Evolutionary conservation across 108 stramenopile genomes (phyloP).

Genomic region (Seminavis robusta): DNA sequence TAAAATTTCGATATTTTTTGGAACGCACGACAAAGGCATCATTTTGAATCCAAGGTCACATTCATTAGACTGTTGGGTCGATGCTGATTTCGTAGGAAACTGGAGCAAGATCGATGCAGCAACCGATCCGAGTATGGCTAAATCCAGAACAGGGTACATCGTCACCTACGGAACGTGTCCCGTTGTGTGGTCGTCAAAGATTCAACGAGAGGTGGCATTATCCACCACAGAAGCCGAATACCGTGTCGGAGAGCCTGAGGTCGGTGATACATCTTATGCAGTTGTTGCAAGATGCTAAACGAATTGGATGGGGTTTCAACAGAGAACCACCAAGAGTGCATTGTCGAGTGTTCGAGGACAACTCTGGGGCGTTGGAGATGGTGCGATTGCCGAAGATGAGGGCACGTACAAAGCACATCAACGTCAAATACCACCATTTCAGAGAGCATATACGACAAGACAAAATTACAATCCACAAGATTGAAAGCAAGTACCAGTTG

Average conservation of each 20-base stretch:
- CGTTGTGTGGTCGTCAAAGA: conserved; percentile 7
- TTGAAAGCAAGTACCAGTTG: conserved; percentile 19
- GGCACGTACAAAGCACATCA: conserved; percentile 33
- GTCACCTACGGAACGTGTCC: conserved; percentile 10
- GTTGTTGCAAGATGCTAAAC: conserved; percentile 18
- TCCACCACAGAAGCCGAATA: conserved; percentile 35
- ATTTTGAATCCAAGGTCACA: conserved; percentile 8
- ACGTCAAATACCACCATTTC: conserved; percentile 22
- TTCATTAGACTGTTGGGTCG: conserved; percentile 34
- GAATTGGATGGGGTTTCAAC: neutral
- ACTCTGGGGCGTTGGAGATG: conserved; percentile 22
- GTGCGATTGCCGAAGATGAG: conserved; percentile 17
- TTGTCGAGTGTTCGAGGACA: conserved; percentile 27
- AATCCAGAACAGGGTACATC: conserved; percentile 11
- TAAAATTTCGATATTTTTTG: too few relatives aligned
- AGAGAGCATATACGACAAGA: neutral
- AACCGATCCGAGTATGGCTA: conserved; percentile 3
- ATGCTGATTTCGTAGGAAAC: conserved; percentile 23
- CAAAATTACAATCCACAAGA: conserved; percentile 9
- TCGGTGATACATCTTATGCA: conserved; percentile 24
- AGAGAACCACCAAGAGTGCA: conserved; percentile 1
- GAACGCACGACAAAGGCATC: conserved; percentile 24
- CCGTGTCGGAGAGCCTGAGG: conserved; percentile 3
- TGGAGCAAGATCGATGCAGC: neutral
- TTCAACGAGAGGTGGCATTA: conserved; percentile 11